Evolutionary conservation across 2,329 filamentous ascomycete species (phyloP).

Genomic region (Stachybotrys elegans): DNA sequence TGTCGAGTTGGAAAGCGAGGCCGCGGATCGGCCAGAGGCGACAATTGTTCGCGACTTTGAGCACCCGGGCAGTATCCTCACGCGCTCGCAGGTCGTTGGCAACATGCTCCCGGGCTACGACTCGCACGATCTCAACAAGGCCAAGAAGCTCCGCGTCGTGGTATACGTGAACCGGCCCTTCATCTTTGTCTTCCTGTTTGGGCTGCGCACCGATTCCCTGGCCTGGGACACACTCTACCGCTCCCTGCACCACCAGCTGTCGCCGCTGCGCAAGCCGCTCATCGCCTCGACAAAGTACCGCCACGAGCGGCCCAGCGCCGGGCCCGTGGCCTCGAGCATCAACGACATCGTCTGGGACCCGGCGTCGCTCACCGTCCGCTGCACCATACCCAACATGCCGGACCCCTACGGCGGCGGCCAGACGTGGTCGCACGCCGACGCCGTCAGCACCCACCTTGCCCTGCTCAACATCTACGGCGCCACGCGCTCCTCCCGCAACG

Average conservation of each 20-base stretch:
- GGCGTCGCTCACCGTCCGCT: constrained; percentile 48
- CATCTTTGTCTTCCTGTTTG: constrained; percentile 71
- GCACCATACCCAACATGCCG: constrained; percentile 63
- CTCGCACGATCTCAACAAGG: constrained; percentile 47
- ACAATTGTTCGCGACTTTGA: constrained; percentile 40
- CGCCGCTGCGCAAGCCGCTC: constrained; percentile 52
- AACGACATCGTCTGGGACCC: constrained; percentile 63
- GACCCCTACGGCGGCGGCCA: constrained; percentile 29
- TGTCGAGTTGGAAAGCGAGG: constrained; percentile 52
- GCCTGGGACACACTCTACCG: constrained; percentile 52
- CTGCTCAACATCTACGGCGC: constrained; percentile 50
- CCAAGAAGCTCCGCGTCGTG: constrained; percentile 59
- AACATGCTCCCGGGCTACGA: constrained; percentile 25
- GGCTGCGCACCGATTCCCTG: constrained; percentile 50
- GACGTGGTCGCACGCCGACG: constrained; percentile 56
- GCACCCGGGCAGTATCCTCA: constrained; percentile 26
- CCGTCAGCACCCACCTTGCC: constrained; percentile 60
- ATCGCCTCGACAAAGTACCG: constrained; percentile 52
- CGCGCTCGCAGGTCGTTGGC: constrained; percentile 27
- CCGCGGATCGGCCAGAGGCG: constrained; percentile 33
- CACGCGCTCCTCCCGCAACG: constrained; percentile 34
- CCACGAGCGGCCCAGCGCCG: constrained; percentile 36
- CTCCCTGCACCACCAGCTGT: constrained; percentile 56
- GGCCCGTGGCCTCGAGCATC: constrained; percentile 36
- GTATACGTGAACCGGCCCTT: constrained; percentile 73